A percentile compares a stretch with the other conserved stretches of the same genome.
These are phyloP conservation scores for Phaeophleospora eucalypticola DNA, from an alignment of 2,329 filamentous ascomycete genomes.

Conservation along the genomic window DNA sequence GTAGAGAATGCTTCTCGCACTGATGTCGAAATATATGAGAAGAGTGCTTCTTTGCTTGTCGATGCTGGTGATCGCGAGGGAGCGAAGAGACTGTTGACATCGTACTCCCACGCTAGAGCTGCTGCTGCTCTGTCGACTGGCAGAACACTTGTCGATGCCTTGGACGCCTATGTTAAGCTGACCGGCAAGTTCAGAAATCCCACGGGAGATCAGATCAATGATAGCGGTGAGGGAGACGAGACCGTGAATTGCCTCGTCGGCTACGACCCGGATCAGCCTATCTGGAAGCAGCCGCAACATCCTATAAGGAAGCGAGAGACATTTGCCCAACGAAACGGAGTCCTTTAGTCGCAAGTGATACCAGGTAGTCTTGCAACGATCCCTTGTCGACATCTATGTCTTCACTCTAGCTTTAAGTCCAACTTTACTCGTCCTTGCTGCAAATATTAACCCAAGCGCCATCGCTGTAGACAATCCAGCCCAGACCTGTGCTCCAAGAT, in stretches of 20 bases:
- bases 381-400: too few species aligned
- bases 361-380: too few species aligned
- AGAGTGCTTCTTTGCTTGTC: conserved; percentile 11
- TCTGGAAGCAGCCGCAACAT: conserved; percentile 19
- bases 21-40: conserved; percentile 15
- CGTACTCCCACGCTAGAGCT: conserved; percentile 16
- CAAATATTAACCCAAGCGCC: conserved; percentile 17
- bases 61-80: conserved; percentile 14
- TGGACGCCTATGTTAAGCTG: conserved; percentile 17
- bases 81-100: conserved; percentile 17
- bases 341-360: too few species aligned
- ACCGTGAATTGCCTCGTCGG: conserved; percentile 37
- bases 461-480: conserved; percentile 30
- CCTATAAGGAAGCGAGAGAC: conserved; percentile 10
- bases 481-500: conserved; percentile 43
- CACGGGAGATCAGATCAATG: conserved; percentile 28
- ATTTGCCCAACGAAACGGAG: too few species aligned
- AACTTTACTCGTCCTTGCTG: conserved; percentile 23
- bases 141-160: conserved; percentile 10
- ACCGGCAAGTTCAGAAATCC: conserved; percentile 11
- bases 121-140: conserved; percentile 12
- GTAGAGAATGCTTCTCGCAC: conserved; percentile 16
- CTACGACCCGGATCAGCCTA: conserved; percentile 18
- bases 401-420: too few species aligned
- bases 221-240: conserved; percentile 31